Evolutionary conservation across 306 rosid species (phyloP).

Genomic region (Mimosa bimucronata): DNA sequence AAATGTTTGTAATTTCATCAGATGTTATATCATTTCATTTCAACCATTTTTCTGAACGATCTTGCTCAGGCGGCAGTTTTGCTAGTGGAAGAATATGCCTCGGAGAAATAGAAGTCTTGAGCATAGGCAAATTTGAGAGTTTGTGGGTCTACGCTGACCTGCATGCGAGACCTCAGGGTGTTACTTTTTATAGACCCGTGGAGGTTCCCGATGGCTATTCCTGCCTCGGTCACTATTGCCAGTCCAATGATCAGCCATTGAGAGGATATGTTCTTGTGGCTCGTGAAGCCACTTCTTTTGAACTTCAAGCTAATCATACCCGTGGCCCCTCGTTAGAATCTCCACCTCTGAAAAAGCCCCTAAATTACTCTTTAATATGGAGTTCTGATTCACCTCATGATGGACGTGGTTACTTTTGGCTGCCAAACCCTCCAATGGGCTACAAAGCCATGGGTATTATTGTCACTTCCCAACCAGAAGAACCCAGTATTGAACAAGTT

Average conservation of each 20-base stretch:
- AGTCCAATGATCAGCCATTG: constrained; percentile 60
- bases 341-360: constrained; percentile 67
- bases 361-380: constrained; percentile 71
- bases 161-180: constrained; percentile 52
- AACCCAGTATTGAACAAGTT: constrained; percentile 67
- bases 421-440: constrained; percentile 82
- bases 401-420: constrained; percentile 79
- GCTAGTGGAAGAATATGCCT: constrained; percentile 72
- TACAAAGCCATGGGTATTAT: constrained; percentile 80
- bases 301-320: constrained; percentile 33
- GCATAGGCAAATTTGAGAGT: constrained; percentile 59
- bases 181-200: constrained; percentile 75
- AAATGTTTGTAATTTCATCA: constrained; percentile 30
- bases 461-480: constrained; percentile 57
- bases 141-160: constrained; percentile 57
- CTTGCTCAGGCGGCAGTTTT: constrained; percentile 71
- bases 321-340: constrained; percentile 27
- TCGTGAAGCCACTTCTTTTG: constrained; percentile 42
- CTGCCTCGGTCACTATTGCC: constrained; percentile 89
- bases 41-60: constrained; percentile 4
- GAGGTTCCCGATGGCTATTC: constrained; percentile 72
- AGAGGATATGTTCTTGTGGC: constrained; percentile 79
- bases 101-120: constrained; percentile 69
- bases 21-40: neutral
- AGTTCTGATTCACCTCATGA: constrained; percentile 54